Percentiles rank a stretch among this genome's conserved stretches.
Evolutionary conservation across 1,284 basidiomycete genomes (phyloP).

Genomic region (Microbotryum violaceum): DNA sequence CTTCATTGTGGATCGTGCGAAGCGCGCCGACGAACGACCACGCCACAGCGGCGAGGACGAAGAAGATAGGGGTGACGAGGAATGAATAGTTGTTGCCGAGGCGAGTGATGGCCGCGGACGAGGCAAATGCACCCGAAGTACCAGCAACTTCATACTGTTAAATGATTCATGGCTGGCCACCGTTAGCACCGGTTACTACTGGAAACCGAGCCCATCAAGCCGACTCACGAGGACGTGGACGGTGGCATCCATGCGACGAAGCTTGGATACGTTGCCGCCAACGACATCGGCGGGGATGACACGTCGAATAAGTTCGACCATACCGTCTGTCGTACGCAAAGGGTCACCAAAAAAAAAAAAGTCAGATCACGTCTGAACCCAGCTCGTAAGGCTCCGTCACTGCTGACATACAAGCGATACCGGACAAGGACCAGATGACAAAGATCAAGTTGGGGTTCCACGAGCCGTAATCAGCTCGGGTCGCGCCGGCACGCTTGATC

Average conservation of each 20-base stretch:
- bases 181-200: slow-evolving; percentile 3
- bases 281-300: slow-evolving; percentile 37
- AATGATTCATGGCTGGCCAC: too few species aligned
- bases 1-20: slow-evolving; percentile 12
- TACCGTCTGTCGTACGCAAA: slow-evolving; percentile 37
- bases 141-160: slow-evolving; percentile 40
- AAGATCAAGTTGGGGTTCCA: slow-evolving; percentile 41
- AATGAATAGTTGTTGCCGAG: slow-evolving; percentile 42
- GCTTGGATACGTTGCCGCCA: slow-evolving; percentile 37
- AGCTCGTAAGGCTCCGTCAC: too few species aligned
- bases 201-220: not conserved
- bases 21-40: slow-evolving; percentile 35
- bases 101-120: slow-evolving; percentile 39
- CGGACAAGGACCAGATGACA: slow-evolving; percentile 25
- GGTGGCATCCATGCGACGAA: slow-evolving; percentile 42
- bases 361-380: too few species aligned
- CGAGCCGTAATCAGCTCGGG: slow-evolving; percentile 34
- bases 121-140: slow-evolving; percentile 42
- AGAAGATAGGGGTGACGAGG: slow-evolving; percentile 37
- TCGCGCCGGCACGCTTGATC: slow-evolving; percentile 14
- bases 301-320: slow-evolving; percentile 42
- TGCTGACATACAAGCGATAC: slow-evolving; percentile 3
- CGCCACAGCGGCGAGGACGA: slow-evolving; percentile 12
- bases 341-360: not conserved
- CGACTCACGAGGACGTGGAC: slow-evolving; percentile 36